Evolutionary conservation across 2,329 filamentous ascomycete genomes (phyloP), one percentile per base, ranked within the genome.

Genomic region (Trichothecium sympodiale): DNA sequence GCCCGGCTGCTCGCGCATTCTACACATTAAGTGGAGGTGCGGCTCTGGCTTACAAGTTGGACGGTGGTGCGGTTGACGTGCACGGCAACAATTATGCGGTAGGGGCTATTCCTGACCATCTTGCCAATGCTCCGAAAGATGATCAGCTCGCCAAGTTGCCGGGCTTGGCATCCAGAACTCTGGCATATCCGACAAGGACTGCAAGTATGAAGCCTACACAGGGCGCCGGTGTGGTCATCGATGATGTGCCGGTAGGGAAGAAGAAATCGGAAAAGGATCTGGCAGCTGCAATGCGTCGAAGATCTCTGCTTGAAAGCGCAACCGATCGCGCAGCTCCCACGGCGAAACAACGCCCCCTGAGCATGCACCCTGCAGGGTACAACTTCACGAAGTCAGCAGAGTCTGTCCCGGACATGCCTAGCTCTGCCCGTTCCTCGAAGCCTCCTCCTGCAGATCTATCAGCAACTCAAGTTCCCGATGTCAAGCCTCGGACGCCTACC

Each of bases 1-100:
- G 57, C 3, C 37, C 48, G 9, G 54, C 53, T 9, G 54, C 57
- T 1, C 51, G 53, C 17, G 53, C 55, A 3, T 62, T 59, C 20
- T 61, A 64, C 41, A 46, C 55, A 8, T 14, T 39, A 13, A 39
- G 34, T 7, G 38, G 38, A 9, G 38, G 38, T 10, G 34, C 14
- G 5, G 29, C 34, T 13, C 34, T 39, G 8, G 38, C 34, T n/a
- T 39, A 36, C 29, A 36, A 36, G 30, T 36, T 30, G 8, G 38
- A 39, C 29, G 38, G 38, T 31, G 36, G 38, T 25, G 38, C 38
- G 17, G 29, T 39, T 10, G 38, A 39, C 18, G 38, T 39, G 9
- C 34, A 36, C n/a, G 38, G 38, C 20, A 39, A 39, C 30, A 36
- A 33, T 8, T 39, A 39, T 29, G 34, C 38, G 14, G 25, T 29